A percentile compares a stretch with the other conserved stretches of the same genome.
phyloP scores from a whole-genome alignment of 1,139 yeast species.

The Arxiozyma telluris region DNA sequence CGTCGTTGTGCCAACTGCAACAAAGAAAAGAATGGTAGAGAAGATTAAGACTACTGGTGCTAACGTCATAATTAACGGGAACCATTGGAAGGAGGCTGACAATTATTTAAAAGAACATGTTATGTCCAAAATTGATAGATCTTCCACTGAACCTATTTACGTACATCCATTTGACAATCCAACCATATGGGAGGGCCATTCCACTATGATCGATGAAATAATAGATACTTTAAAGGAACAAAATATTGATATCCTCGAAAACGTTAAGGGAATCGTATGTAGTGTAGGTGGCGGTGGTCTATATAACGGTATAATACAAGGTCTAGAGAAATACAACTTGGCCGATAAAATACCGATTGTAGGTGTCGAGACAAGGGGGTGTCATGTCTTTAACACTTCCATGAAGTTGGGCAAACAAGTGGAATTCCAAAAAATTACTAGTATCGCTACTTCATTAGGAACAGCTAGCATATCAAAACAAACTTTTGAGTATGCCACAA shows the following conservation, averaged over 20 bases:
- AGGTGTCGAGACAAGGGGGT: slow-evolving; percentile 53
- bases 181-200: slow-evolving; percentile 60
- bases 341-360: slow-evolving; percentile 38
- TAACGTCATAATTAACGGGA: slow-evolving; percentile 44
- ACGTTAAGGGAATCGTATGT: slow-evolving; percentile 52
- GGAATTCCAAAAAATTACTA: slow-evolving; percentile 38
- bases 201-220: slow-evolving; percentile 51
- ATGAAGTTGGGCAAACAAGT: slow-evolving; percentile 40
- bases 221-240: slow-evolving; percentile 33
- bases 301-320: slow-evolving; percentile 52
- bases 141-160: slow-evolving; percentile 38
- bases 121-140: slow-evolving; percentile 29
- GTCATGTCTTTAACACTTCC: slow-evolving; percentile 48
- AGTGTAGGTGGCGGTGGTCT: slow-evolving; percentile 75
- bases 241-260: slow-evolving; percentile 12
- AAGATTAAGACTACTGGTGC: slow-evolving; percentile 44
- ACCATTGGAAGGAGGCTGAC: slow-evolving; percentile 62
- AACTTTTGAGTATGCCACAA: slow-evolving; percentile 38
- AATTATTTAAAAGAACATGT: slow-evolving; percentile 36
- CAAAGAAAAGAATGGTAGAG: slow-evolving; percentile 36
- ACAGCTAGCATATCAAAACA: slow-evolving; percentile 45
- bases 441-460: slow-evolving; percentile 56
- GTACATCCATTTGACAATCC: slow-evolving; percentile 67
- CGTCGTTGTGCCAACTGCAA: slow-evolving; percentile 52
- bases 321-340: slow-evolving; percentile 39